These are phyloP conservation scores for Beauveria australis DNA, from an alignment of 2,329 filamentous ascomycete species.

Conservation along the genomic window DNA sequence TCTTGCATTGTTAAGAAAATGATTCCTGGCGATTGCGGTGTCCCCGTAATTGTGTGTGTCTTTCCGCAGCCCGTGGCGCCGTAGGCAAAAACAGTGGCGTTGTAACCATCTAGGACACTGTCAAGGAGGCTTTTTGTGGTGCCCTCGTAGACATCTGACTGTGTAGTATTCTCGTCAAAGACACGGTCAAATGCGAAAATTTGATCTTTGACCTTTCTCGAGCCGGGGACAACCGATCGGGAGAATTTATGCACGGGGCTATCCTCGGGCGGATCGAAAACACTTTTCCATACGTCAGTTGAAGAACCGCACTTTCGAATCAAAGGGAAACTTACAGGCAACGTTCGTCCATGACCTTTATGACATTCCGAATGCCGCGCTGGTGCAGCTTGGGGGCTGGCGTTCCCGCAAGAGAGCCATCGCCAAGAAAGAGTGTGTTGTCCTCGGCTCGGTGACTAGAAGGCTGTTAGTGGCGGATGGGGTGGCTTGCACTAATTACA, in stretches of 20 bases:
- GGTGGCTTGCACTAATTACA: slow-evolving; percentile 17
- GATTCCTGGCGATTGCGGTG: slow-evolving; percentile 85
- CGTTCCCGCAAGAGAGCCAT: slow-evolving; percentile 83
- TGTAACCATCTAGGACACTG: slow-evolving; percentile 93
- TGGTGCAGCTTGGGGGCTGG: slow-evolving; percentile 78
- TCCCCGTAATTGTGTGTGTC: slow-evolving; percentile 95
- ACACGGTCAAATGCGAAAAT: slow-evolving; percentile 95
- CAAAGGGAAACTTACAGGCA: slow-evolving; percentile 65
- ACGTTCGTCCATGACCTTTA: slow-evolving; percentile 93
- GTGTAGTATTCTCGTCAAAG: slow-evolving; percentile 90
- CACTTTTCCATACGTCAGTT: slow-evolving; percentile 41
- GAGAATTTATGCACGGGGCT: slow-evolving; percentile 84
- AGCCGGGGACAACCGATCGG: slow-evolving; percentile 68
- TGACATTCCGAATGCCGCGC: slow-evolving; percentile 80
- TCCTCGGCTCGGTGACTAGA: slow-evolving; percentile 63
- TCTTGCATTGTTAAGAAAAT: slow-evolving; percentile 99
- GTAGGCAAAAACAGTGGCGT: slow-evolving; percentile 97
- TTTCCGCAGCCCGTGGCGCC: slow-evolving; percentile 97
- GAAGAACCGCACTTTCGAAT: background rate
- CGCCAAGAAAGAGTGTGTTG: slow-evolving; percentile 85
- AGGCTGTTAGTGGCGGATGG: slow-evolving; percentile 9
- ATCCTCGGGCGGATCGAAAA: slow-evolving; percentile 96
- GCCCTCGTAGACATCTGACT: slow-evolving; percentile 89
- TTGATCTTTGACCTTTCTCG: slow-evolving; percentile 93
- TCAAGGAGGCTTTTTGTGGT: slow-evolving; percentile 87